These are phyloP conservation scores for Mycotypha africana DNA, from an alignment of 371 early-diverging fungal genomes.

Conservation along the genomic window DNA sequence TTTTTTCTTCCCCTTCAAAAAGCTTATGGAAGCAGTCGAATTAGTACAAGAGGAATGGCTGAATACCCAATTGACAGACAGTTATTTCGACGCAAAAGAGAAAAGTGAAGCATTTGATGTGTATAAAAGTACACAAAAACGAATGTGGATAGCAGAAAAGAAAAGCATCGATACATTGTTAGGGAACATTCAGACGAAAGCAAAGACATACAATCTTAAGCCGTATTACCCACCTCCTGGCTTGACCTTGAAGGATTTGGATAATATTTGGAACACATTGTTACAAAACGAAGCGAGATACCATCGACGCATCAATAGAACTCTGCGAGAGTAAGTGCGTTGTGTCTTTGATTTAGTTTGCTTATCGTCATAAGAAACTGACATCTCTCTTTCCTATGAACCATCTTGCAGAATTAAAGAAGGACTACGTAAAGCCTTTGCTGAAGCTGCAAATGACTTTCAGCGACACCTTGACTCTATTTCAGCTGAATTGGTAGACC, in stretches of 20 bases:
- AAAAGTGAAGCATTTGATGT: slow-evolving; percentile 68
- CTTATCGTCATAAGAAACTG: too few species aligned
- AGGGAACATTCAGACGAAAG: slow-evolving; percentile 93
- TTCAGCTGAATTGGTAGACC: slow-evolving; percentile 56
- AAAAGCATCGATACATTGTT: slow-evolving; percentile 82
- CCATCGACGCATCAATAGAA: slow-evolving; percentile 72
- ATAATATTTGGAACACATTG: slow-evolving; percentile 68
- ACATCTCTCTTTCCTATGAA: too few species aligned
- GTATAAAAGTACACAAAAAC: slow-evolving; percentile 81
- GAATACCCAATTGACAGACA: slow-evolving; percentile 51
- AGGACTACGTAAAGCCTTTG: slow-evolving; percentile 63
- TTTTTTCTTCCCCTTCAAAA: neutral
- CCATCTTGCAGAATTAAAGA: slow-evolving; percentile 82
- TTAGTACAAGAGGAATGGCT: slow-evolving; percentile 64
- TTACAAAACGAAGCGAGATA: slow-evolving; percentile 71
- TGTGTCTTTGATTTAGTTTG: too few species aligned
- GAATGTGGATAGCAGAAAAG: slow-evolving; percentile 88
- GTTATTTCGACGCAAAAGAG: slow-evolving; percentile 72
- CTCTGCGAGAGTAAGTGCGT: slow-evolving; percentile 74
- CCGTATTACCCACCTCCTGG: slow-evolving; percentile 83
- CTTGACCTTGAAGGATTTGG: slow-evolving; percentile 69
- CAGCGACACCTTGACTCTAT: slow-evolving; percentile 59
- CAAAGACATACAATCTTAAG: slow-evolving; percentile 85
- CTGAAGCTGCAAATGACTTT: slow-evolving; percentile 75
- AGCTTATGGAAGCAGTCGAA: slow-evolving; percentile 62